A percentile compares a stretch with the other conserved stretches of the same genome.
Evolutionary conservation across 768 basidiomycete species (phyloP).

Genomic region (Lactifluus hygrophoroides): DNA sequence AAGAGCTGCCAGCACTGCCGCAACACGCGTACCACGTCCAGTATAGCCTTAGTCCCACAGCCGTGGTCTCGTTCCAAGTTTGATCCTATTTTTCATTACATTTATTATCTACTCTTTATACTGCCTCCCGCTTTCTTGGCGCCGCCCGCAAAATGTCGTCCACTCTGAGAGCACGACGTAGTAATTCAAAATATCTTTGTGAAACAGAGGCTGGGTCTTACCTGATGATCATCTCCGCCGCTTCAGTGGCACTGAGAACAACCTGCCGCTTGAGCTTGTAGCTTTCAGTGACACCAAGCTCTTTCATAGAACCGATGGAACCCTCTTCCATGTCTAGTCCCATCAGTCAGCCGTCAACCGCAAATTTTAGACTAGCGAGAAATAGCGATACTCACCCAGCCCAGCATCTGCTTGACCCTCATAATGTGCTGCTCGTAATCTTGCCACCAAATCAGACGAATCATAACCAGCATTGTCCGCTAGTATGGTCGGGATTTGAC

Average conservation of each 20-base stretch:
- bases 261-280: slow-evolving; percentile 97
- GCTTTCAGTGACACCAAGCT: slow-evolving; percentile 88
- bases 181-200: not conserved
- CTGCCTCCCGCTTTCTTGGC: slow-evolving; percentile 78
- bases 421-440: slow-evolving; percentile 87
- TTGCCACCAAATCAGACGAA: slow-evolving; percentile 89
- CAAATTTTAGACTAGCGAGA: not conserved
- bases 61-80: not conserved
- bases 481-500: slow-evolving; percentile 93
- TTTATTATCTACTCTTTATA: slow-evolving; percentile 29
- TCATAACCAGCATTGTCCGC: slow-evolving; percentile 98
- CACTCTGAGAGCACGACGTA: slow-evolving; percentile 41
- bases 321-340: slow-evolving; percentile 80
- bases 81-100: not conserved
- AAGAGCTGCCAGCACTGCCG: slow-evolving; percentile 6
- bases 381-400: slow-evolving; percentile 49
- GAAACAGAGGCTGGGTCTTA: slow-evolving; percentile 28
- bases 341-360: not conserved
- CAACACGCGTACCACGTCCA: not conserved
- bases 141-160: slow-evolving; percentile 86
- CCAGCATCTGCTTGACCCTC: slow-evolving; percentile 83
- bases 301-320: slow-evolving; percentile 76
- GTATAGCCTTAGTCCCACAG: too few species aligned
- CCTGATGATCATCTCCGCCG: slow-evolving; percentile 98
- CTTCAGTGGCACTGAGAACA: slow-evolving; percentile 88